Evolutionary conservation across 148 eudicot genomes (phyloP).

Genomic region (Amaranthus palmeri): DNA sequence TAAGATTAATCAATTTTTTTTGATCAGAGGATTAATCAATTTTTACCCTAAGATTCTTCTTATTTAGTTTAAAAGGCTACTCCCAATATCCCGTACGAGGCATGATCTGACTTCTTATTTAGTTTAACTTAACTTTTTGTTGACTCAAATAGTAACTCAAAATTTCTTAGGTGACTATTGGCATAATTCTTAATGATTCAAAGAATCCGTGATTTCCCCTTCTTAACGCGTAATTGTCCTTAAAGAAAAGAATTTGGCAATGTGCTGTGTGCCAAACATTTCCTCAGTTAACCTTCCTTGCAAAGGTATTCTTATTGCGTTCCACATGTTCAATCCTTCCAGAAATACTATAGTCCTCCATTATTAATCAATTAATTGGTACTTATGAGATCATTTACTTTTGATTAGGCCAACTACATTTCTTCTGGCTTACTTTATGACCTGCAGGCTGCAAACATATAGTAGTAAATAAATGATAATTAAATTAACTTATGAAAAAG

Average conservation of each 20-base stretch:
- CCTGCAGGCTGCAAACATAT: not conserved
- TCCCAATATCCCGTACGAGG: no score
- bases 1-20: no score
- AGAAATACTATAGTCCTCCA: not conserved
- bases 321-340: not conserved
- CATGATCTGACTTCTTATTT: no score
- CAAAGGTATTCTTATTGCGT: conserved; percentile 13
- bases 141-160: no score
- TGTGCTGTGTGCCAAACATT: not conserved
- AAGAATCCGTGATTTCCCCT: conserved; percentile 1
- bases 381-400: not conserved
- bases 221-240: conserved; percentile 9
- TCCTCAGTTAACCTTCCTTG: not conserved
- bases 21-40: no score
- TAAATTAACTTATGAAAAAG: not conserved
- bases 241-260: not conserved
- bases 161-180: no score
- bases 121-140: no score
- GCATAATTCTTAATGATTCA: conserved; percentile 2
- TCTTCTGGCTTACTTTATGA: not conserved
- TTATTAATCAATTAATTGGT: not conserved
- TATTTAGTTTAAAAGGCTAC: no score
- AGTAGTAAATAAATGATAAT: not conserved
- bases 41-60: no score
- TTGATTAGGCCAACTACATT: not conserved